Conservation (phyloP, 2,329 filamentous ascomycete genomes). For the Hypoxylon sp. region DNA sequence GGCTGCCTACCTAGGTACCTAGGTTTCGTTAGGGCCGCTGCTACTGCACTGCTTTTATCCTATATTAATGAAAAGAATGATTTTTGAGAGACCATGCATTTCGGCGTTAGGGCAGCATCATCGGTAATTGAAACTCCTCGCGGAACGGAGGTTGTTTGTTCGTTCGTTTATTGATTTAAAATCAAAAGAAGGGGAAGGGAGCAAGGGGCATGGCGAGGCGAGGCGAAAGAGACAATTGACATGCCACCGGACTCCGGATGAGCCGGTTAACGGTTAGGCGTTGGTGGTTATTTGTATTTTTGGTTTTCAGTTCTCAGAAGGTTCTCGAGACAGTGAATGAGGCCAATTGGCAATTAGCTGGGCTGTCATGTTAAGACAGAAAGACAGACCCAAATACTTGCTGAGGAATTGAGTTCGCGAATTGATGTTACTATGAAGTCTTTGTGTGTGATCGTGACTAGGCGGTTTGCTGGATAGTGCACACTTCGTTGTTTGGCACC, state of each 20-base stretch:
- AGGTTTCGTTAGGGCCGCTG: too few relatives aligned
- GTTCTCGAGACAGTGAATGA: neutral
- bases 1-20: too few relatives aligned
- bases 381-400: neutral
- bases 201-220: neutral
- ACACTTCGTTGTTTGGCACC: neutral
- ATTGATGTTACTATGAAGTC: neutral
- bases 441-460: neutral
- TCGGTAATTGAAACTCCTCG: slow-evolving; percentile 7
- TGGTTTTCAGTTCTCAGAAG: neutral
- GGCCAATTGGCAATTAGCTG: neutral
- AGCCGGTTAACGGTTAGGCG: neutral
- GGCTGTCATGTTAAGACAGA: neutral
- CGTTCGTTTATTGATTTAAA: slow-evolving; percentile 1
- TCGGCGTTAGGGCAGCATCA: slow-evolving; percentile 14
- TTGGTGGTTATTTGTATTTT: neutral
- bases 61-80: too few relatives aligned
- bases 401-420: neutral
- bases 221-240: neutral
- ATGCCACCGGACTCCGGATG: neutral
- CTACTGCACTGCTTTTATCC: too few relatives aligned
- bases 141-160: slow-evolving; percentile 19
- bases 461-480: neutral
- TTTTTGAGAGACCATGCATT: neutral
- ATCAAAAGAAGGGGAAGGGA: neutral